Percentiles rank a stretch among this genome's conserved stretches.
These are phyloP conservation scores for Ophiocordyceps sinensis DNA, from an alignment of 2,329 filamentous ascomycete genomes.

Conservation along the genomic window DNA sequence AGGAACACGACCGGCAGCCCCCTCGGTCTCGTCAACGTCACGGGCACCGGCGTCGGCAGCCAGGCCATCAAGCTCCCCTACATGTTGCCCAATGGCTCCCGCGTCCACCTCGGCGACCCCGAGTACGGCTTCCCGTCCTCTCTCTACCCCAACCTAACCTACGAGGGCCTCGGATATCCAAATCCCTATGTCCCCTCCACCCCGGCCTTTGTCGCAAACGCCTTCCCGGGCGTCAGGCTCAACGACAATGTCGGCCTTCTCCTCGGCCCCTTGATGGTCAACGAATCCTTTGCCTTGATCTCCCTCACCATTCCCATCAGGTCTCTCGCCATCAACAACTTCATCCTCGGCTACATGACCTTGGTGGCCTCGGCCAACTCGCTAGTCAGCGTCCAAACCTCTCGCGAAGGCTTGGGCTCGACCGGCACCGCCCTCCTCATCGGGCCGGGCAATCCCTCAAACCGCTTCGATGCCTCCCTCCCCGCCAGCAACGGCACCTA, in stretches of 20 bases:
- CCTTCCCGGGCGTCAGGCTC: slow-evolving; percentile 35
- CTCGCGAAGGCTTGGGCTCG: slow-evolving; percentile 53
- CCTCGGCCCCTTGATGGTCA: slow-evolving; percentile 60
- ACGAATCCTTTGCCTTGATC: slow-evolving; percentile 58
- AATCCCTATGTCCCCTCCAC: slow-evolving; percentile 27
- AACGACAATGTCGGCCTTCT: slow-evolving; percentile 45
- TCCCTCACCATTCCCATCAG: slow-evolving; percentile 72
- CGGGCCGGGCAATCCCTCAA: slow-evolving; percentile 51
- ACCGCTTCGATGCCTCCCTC: slow-evolving; percentile 37
- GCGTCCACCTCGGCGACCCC: slow-evolving; percentile 45
- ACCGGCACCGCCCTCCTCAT: slow-evolving; percentile 59
- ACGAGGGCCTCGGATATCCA: slow-evolving; percentile 28
- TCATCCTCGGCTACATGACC: slow-evolving; percentile 73
- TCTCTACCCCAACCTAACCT: slow-evolving; percentile 70
- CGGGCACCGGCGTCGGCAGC: slow-evolving; percentile 26
- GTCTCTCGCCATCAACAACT: slow-evolving; percentile 36
- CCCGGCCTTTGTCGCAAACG: slow-evolving; percentile 28
- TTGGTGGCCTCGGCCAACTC: slow-evolving; percentile 55
- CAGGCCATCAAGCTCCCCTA: slow-evolving; percentile 46
- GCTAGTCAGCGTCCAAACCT: slow-evolving; percentile 46
- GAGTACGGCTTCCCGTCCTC: slow-evolving; percentile 53
- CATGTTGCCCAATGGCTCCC: slow-evolving; percentile 37
- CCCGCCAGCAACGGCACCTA: not conserved
- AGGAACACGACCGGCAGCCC: slow-evolving; percentile 44
- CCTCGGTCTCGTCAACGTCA: slow-evolving; percentile 49